Base-by-base conservation (phyloP, 2,329 filamentous ascomycete genomes). In the Ophiosphaerella herpotricha region DNA sequence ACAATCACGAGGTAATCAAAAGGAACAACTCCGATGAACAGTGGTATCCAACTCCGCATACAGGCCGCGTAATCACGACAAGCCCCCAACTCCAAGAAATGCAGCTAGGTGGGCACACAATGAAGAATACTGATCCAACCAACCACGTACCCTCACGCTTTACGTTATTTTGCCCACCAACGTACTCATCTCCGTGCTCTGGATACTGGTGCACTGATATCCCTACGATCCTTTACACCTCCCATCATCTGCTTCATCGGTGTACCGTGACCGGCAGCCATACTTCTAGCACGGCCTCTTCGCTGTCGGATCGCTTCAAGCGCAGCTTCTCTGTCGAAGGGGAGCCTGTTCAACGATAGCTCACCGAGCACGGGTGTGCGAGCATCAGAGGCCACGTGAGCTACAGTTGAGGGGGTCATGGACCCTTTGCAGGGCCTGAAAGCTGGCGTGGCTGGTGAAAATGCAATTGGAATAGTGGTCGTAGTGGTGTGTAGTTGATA, bases 281-380 rank as follows among this genome's bases (percentile, higher is more conserved):
- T 82, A 68, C 86, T 90, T 59, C 85, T 81, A 48, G 89, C 87
- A 39, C 89, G 78, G 6, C 87, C 88, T 45, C 89, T 77, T 24
- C 89, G 80, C 74, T 90, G 86, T 45, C 85, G 81, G 58, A 93
- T 92, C 68, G 87, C 85, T 47, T 87, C 87, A 13, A 93, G 80
- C 3, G 89, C 89, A 71, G 91, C 81, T 70, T 91, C 89, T 46
- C 89, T 81, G 46, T 80, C 78, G 47, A 80, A 62, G 13, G 67
- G 70, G 9, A 71, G 60, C 39, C 66, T 66, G 52, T 72, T 74
- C 50, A 69, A 41, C 1, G 57, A 60, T 29, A 72, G 47, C 46
- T 72, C 67, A n/a, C 65, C 66, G 7, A 73, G 50, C 3, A 66
- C 63, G 13, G 65, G 66, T 3, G 68, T 63, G 26, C 57, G 64